Evolutionary conservation across 805 yeast species (phyloP).

Genomic region (Henningerozyma blattae): DNA sequence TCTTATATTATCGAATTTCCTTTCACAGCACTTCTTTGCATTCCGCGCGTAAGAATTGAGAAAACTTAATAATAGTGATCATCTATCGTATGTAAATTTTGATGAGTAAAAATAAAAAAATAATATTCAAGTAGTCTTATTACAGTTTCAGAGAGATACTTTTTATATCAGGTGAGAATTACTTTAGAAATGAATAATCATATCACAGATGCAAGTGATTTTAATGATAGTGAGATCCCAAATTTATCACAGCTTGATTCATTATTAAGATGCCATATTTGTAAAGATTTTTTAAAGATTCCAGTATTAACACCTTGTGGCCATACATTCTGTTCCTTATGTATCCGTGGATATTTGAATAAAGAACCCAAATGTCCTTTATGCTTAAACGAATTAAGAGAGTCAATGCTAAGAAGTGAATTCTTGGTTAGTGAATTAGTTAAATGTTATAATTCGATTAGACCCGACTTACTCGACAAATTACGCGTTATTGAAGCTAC

Average conservation of each 20-base stretch:
- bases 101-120: too few species aligned
- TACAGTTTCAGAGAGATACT: too few species aligned
- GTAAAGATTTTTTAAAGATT: constrained; percentile 69
- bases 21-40: too few species aligned
- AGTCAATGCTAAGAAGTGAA: constrained; percentile 56
- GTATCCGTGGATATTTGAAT: constrained; percentile 65
- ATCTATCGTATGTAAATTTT: too few species aligned
- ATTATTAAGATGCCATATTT: constrained; percentile 69
- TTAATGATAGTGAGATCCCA: constrained; percentile 45
- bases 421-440: constrained; percentile 62
- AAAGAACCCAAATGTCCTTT: constrained; percentile 58
- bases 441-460: constrained; percentile 34
- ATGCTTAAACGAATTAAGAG: constrained; percentile 60
- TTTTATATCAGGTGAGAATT: not conserved
- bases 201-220: constrained; percentile 60
- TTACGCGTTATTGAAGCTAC: constrained; percentile 1
- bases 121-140: too few species aligned
- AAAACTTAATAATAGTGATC: too few species aligned
- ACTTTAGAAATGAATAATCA: constrained; percentile 9
- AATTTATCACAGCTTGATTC: constrained; percentile 51
- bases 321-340: constrained; percentile 81
- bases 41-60: too few species aligned
- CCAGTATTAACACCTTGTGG: constrained; percentile 81
- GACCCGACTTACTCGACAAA: constrained; percentile 15
- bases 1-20: too few species aligned